Evolutionary conservation across 2,329 filamentous ascomycete genomes (phyloP), one percentile per base, ranked within the genome.

Genomic region (Neofusicoccum umdonicola): DNA sequence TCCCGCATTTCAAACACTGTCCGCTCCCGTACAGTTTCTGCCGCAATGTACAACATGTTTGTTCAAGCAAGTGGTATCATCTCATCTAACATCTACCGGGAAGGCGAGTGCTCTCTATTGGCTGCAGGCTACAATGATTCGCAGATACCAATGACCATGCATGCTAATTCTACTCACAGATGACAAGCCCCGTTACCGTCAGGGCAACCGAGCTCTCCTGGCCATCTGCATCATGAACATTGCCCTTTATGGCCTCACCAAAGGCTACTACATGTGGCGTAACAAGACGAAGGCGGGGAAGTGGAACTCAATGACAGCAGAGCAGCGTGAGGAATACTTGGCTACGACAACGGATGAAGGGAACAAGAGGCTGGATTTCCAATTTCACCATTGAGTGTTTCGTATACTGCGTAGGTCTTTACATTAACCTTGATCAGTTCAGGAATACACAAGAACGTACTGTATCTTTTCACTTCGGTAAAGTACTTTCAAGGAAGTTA

Each of bases 231-330:
- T 73, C 39, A 65, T 71, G 19, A 76, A 76, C 44, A 71, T 78
- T 2, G 68, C 69, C 3, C 42, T 77, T 3, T 73, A 75, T 31
- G 17, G 69, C 4, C 50, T 69, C 1, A 72, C 73, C 1, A 78
- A 78, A 66, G 67, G 66, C 2, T 78, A 76, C 41, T 78, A 78
- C 51, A 64, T 74, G 4, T 66, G 51, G 54, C 66, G 70, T 45
- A 79, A 78, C 52, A 68, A 68, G 65, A 67, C 65, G 0, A 68
- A 71, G 52, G 72, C 74, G 12, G 69, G 64, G 63, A 71, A 68
- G 31, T 79, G 77, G 77, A 68, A 69, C 52, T 69, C 79, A 1
- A 78, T 84, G 57, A 74, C 67, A 3, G 65, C 69, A 4, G 73
- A 76, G 60, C 67, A 79, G 65, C 71, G 72, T 58, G 45, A 73